Evolutionary conservation across 768 basidiomycete genomes (phyloP), one percentile per base, ranked within the genome.

Genomic region (Boletus barrowsii): DNA sequence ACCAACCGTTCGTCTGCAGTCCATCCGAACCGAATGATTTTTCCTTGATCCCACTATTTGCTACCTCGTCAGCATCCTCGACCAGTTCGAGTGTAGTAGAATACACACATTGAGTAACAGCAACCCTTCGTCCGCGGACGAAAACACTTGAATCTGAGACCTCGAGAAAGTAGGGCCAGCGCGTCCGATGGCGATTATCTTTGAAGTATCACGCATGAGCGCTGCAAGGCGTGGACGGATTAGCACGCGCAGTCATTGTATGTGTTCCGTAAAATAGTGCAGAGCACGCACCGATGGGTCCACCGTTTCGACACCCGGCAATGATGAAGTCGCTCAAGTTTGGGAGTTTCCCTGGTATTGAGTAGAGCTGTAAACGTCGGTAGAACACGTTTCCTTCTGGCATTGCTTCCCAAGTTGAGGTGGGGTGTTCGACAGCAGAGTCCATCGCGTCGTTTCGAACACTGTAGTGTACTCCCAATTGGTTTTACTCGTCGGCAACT

Each of bases 361-460:
- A 83, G 67, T 98, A 98, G 22, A 93, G 76, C 57, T 88, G 87
- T 61, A 93, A 84, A 51, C 88, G 79, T 66, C 87, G 76, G 66
- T 98, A 98, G 75, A 97, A 98, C 32, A 87, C 89, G 62, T 77
- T 84, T 24, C 88, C 89, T 64, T 89, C 83, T 68, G 87, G 82
- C 86, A 97, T 91, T 41, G 94, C 82, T 69, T 95, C 87, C 96
- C 96, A 98, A 71, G 83, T 80, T 30, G 83, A 70, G 3, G 90
- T 90, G 2, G 91, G 89, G 62, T 91, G 90, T 47, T 88, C 84
- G 14, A 74, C 63, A 73, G 81, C 80, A 6, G 62, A 15, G 22
- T 70, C 68, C 69, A 71, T 69, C 49, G 46, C 13, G 44, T 47
- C 33, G 42, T 54, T 14, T 44, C 26, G 50, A 42, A 26, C 8